These are phyloP conservation scores for Tricharina praecox DNA, from an alignment of 495 filamentous ascomycete species.

Conservation along the genomic window DNA sequence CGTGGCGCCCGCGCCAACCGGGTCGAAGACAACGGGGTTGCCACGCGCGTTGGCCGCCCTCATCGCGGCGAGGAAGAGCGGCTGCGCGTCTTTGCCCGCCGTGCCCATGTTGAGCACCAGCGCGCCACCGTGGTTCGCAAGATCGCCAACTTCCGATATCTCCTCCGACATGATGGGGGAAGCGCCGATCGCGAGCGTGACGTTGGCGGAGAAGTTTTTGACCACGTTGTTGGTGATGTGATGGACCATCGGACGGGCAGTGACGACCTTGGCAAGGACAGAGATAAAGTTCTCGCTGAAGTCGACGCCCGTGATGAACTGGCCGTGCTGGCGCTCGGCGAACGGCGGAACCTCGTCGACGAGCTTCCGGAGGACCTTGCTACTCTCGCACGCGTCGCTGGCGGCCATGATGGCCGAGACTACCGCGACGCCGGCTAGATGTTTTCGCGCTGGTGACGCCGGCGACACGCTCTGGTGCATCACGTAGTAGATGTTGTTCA, in stretches of 20 bases:
- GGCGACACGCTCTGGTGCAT: conserved; percentile 43
- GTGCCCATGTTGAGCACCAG: conserved; percentile 95
- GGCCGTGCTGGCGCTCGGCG: conserved; percentile 1
- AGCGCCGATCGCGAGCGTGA: conserved; percentile 66
- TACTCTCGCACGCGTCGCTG: conserved; percentile 42
- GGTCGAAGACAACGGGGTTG: conserved; percentile 69
- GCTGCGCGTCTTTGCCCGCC: conserved; percentile 48
- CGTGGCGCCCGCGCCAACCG: conserved; percentile 82
- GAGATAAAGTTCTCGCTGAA: conserved; percentile 26
- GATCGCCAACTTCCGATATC: conserved; percentile 62
- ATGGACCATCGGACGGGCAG: conserved; percentile 60
- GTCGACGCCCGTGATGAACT: background rate
- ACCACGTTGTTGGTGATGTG: conserved; percentile 93
- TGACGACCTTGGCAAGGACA: conserved; percentile 31
- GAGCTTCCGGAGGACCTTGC: conserved; percentile 38
- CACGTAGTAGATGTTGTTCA: conserved; percentile 54
- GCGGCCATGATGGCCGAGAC: conserved; percentile 79
- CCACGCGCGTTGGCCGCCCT: conserved; percentile 60
- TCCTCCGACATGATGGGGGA: conserved; percentile 90
- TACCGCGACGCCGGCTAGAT: conserved; percentile 64
- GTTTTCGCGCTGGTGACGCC: conserved; percentile 27
- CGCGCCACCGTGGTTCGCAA: conserved; percentile 46
- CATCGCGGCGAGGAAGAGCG: conserved; percentile 37
- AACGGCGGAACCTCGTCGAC: conserved; percentile 37
- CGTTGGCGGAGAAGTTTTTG: conserved; percentile 82